phyloP scores from a whole-genome alignment of 1,139 yeast species.

The Hyphopichia buzzinii region DNA sequence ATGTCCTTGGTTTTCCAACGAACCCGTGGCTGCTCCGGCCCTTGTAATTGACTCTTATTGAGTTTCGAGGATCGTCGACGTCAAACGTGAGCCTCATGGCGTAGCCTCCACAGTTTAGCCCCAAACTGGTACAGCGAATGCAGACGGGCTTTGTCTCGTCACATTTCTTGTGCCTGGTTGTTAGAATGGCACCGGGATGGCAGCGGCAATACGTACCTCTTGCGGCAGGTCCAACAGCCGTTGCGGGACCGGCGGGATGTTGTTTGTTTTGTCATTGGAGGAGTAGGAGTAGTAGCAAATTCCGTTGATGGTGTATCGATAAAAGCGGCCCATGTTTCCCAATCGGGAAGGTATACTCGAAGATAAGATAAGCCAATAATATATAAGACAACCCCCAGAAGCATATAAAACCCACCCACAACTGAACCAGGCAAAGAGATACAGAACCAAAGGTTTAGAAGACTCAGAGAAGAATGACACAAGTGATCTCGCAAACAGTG shows the following conservation, averaged over 20 bases:
- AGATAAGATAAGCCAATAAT: background rate
- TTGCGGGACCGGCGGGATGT: slow-evolving; percentile 31
- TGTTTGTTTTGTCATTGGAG: no score
- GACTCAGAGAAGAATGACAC: no score
- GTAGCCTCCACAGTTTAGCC: slow-evolving; percentile 48
- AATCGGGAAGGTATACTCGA: background rate
- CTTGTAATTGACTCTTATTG: slow-evolving; percentile 9
- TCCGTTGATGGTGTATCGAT: no score
- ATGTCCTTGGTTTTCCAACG: slow-evolving; percentile 2
- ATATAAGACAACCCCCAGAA: background rate
- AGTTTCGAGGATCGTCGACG: slow-evolving; percentile 37
- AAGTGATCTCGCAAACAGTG: background rate
- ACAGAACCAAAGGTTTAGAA: no score
- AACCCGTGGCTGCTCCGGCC: slow-evolving; percentile 4
- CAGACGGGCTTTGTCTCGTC: slow-evolving; percentile 58
- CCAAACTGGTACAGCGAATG: slow-evolving; percentile 46
- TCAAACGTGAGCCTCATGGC: slow-evolving; percentile 44
- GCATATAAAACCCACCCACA: no score
- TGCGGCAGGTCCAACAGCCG: slow-evolving; percentile 51
- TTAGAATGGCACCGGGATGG: background rate
- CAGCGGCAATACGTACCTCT: slow-evolving; percentile 20
- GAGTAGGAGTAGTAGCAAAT: no score
- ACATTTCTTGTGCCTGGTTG: slow-evolving; percentile 46
- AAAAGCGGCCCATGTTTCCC: background rate
- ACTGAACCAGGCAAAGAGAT: no score